Conservation (phyloP, 176 grass and related monocot species). For the Leersia perrieri region DNA sequence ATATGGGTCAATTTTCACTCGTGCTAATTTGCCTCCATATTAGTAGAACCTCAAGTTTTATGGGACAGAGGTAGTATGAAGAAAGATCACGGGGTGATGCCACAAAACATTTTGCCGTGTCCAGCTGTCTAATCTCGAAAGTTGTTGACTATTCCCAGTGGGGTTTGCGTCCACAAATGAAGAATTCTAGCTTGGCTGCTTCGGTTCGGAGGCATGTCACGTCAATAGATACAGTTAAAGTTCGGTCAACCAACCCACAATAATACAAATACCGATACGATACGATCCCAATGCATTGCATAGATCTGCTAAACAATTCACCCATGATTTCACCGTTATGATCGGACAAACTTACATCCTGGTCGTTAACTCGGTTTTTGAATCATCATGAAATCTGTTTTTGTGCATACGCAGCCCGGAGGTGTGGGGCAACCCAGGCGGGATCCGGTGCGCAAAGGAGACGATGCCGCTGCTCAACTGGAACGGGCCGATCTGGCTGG, state of each 20-base stretch:
- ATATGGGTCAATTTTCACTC: no score
- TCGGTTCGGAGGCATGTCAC: conserved; percentile 14
- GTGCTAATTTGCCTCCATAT: no score
- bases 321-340: not conserved
- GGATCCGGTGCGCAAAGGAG: conserved; percentile 80
- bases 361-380: not conserved
- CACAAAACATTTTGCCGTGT: not conserved
- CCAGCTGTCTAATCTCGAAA: not conserved
- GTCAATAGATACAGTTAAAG: conserved; percentile 13
- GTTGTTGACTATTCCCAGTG: not conserved
- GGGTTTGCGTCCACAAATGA: conserved; percentile 25
- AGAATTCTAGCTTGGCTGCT: not conserved
- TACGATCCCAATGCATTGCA: not conserved
- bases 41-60: no score
- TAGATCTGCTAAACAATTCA: not conserved
- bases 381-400: not conserved
- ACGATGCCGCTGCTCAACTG: conserved; percentile 60
- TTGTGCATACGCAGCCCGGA: conserved; percentile 37
- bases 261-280: not conserved
- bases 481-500: conserved; percentile 52
- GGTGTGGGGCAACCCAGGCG: conserved; percentile 66
- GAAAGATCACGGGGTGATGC: not conserved
- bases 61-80: no score
- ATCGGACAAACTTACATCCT: not conserved
- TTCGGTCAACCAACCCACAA: not conserved